phyloP scores from a whole-genome alignment of 805 yeast genomes.

The Yarrowia hollandica region DNA sequence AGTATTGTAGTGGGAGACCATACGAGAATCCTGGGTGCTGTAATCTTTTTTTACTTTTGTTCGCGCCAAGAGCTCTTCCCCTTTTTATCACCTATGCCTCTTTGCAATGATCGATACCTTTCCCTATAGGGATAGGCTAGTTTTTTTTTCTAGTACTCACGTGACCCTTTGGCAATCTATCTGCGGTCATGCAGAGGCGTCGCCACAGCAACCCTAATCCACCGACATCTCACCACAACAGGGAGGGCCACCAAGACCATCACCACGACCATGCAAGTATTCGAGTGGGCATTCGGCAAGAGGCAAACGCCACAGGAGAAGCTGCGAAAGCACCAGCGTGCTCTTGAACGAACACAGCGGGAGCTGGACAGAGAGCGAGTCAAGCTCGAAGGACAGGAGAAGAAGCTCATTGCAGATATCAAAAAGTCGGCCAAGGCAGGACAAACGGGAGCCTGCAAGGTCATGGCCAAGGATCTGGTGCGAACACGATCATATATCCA shows the following conservation, averaged over 20 bases:
- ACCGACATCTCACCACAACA: conserved; percentile 1
- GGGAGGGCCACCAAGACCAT: background rate
- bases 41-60: conserved; percentile 22
- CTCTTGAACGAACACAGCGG: conserved; percentile 89
- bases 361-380: conserved; percentile 86
- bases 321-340: conserved; percentile 91
- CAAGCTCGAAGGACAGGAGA: conserved; percentile 88
- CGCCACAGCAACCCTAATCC: conserved; percentile 26
- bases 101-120: no score
- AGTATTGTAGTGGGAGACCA: conserved; percentile 30
- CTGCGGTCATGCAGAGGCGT: background rate
- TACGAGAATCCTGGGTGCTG: conserved; percentile 30
- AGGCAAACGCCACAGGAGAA: conserved; percentile 91
- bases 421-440: conserved; percentile 90
- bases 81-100: no score
- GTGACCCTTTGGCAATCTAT: background rate
- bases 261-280: conserved; percentile 27
- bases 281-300: conserved; percentile 97
- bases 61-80: no score
- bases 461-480: conserved; percentile 93
- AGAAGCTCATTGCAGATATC: conserved; percentile 79
- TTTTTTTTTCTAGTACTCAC: background rate
- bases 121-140: no score
- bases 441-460: conserved; percentile 83
- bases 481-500: conserved; percentile 80